These are phyloP conservation scores for Trichophyton simii DNA, from an alignment of 2,329 filamentous ascomycete genomes.

Conservation along the genomic window DNA sequence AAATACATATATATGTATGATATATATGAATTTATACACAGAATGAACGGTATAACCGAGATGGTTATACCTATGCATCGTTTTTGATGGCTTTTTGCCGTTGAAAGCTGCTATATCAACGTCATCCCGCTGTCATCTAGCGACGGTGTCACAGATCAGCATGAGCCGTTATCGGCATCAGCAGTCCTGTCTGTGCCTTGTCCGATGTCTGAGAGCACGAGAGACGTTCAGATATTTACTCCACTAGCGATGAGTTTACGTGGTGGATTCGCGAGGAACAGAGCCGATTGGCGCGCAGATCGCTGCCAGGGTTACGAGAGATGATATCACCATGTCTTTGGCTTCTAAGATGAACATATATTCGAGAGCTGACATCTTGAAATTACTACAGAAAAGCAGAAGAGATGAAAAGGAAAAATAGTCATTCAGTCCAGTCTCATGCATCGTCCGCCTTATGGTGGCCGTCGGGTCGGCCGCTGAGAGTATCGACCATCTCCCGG, in stretches of 20 bases:
- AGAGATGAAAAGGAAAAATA: background rate
- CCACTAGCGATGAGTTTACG: too few relatives aligned
- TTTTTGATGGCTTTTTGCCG: too few relatives aligned
- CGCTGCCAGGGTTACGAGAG: background rate
- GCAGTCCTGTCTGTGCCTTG: too few relatives aligned
- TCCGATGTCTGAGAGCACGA: too few relatives aligned
- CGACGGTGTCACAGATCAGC: too few relatives aligned
- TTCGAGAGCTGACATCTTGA: background rate
- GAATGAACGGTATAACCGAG: too few relatives aligned
- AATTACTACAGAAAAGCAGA: background rate
- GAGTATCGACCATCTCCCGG: slow-evolving; percentile 68
- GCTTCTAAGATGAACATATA: background rate
- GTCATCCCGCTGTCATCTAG: too few relatives aligned
- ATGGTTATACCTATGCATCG: too few relatives aligned
- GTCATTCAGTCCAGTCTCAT: background rate
- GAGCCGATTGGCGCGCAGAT: background rate
- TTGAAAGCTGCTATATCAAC: too few relatives aligned
- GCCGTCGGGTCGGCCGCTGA: slow-evolving; percentile 55
- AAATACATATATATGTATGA: background rate
- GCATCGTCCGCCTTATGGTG: slow-evolving; percentile 10
- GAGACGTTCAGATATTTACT: too few relatives aligned
- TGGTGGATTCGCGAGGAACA: background rate
- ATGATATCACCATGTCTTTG: background rate
- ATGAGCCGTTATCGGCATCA: too few relatives aligned
- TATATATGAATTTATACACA: too few relatives aligned